Percentiles rank a stretch among this genome's conserved stretches.
These are phyloP conservation scores for Claviceps sp. DNA, from an alignment of 2,329 filamentous ascomycete genomes.

Conservation along the genomic window DNA sequence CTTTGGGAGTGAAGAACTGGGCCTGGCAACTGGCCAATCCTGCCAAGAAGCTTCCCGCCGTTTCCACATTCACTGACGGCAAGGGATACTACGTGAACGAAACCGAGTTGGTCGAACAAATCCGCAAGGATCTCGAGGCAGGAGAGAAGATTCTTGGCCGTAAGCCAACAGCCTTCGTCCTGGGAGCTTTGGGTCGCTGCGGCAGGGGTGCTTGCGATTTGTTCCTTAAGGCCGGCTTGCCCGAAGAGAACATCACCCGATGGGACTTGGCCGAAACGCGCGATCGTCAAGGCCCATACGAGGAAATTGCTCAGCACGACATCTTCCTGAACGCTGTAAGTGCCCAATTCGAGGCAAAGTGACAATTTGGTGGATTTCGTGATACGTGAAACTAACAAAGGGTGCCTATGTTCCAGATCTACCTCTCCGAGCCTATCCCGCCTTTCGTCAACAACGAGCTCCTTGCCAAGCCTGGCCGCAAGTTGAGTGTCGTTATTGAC, in stretches of 20 bases:
- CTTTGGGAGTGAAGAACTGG: constrained; percentile 68
- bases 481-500: constrained; percentile 69
- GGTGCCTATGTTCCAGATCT: constrained; percentile 3
- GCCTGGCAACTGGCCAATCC: constrained; percentile 28
- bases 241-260: constrained; percentile 31
- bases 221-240: constrained; percentile 54
- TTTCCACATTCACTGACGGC: constrained; percentile 1
- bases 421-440: constrained; percentile 25
- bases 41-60: constrained; percentile 1
- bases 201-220: constrained; percentile 75
- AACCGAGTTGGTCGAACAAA: constrained; percentile 8
- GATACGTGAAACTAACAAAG: not conserved
- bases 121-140: constrained; percentile 46
- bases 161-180: constrained; percentile 63
- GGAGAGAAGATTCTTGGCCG: constrained; percentile 57
- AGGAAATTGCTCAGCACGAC: constrained; percentile 61
- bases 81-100: constrained; percentile 2
- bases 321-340: constrained; percentile 38
- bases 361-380: not conserved
- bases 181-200: constrained; percentile 74
- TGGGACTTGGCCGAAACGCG: constrained; percentile 69
- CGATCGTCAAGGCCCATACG: constrained; percentile 55
- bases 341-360: not conserved
- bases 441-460: constrained; percentile 69
- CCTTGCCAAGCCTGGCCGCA: constrained; percentile 47